Conservation (phyloP, 495 filamentous ascomycete species). For the Talaromyces liani region DNA sequence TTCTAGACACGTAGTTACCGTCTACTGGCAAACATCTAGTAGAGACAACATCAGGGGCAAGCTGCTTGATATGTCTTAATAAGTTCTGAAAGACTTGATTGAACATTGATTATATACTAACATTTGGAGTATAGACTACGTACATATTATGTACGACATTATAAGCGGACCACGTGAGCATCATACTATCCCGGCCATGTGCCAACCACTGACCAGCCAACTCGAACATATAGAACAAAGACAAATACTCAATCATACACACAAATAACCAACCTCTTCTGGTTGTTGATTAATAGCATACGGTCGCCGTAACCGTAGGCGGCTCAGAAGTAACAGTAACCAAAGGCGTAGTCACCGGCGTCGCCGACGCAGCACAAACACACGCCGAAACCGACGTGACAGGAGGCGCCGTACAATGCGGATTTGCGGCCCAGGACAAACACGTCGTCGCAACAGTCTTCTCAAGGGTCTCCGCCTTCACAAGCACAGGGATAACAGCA, state of each 20-base stretch:
- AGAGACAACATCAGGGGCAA: background rate
- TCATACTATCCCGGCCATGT: background rate
- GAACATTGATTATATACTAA: background rate
- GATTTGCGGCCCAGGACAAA: slow-evolving; percentile 31
- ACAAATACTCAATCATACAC: background rate
- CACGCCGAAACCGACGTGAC: slow-evolving; percentile 39
- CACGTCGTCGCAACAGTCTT: slow-evolving; percentile 23
- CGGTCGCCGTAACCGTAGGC: background rate
- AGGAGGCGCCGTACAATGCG: slow-evolving; percentile 46
- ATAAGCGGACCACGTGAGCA: background rate
- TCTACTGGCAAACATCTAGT: too few relatives aligned
- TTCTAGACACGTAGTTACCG: too few relatives aligned
- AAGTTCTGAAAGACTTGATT: background rate
- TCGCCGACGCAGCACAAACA: slow-evolving; percentile 35
- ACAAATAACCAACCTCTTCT: background rate
- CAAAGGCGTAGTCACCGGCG: slow-evolving; percentile 31
- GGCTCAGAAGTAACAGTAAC: slow-evolving; percentile 12
- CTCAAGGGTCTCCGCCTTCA: slow-evolving; percentile 42
- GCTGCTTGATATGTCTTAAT: background rate
- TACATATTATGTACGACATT: background rate
- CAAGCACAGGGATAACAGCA: slow-evolving; percentile 62
- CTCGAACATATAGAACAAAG: background rate
- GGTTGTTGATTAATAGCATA: background rate
- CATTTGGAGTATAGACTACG: background rate
- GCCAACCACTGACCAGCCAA: too few relatives aligned